A percentile compares a stretch with the other conserved stretches of the same genome.
These are phyloP conservation scores for Cyclostephanos tholiformis DNA, from an alignment of 108 stramenopile genomes.

Conservation along the genomic window DNA sequence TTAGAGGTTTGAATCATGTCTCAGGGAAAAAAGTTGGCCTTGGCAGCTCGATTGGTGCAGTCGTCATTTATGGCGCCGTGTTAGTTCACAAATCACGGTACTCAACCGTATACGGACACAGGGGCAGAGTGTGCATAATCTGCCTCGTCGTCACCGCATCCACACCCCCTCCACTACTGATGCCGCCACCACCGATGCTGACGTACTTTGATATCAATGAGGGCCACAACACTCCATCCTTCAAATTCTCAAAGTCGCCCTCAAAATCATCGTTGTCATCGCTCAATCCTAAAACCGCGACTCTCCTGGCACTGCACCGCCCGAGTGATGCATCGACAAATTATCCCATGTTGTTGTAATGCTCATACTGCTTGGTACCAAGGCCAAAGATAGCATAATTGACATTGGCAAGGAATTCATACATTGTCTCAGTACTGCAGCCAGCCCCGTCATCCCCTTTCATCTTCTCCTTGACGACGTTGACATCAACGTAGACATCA, in stretches of 20 bases:
- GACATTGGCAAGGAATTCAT: slow-evolving; percentile 42
- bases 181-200: slow-evolving; percentile 8
- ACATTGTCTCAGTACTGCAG: background rate
- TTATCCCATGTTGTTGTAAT: slow-evolving; percentile 96
- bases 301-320: slow-evolving; percentile 69
- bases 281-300: slow-evolving; percentile 82
- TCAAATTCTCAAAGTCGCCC: slow-evolving; percentile 97
- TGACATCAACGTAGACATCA: too few relatives aligned
- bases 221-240: slow-evolving; percentile 79
- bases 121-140: slow-evolving; percentile 40
- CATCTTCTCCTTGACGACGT: slow-evolving; percentile 1
- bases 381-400: slow-evolving; percentile 96
- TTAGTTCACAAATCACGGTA: slow-evolving; percentile 28
- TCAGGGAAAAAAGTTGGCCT: background rate
- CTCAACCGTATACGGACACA: slow-evolving; percentile 64
- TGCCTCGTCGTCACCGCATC: slow-evolving; percentile 8
- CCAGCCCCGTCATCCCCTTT: background rate
- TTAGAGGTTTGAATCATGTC: slow-evolving; percentile 71
- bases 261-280: slow-evolving; percentile 97
- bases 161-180: slow-evolving; percentile 6
- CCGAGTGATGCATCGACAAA: slow-evolving; percentile 76
- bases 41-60: background rate
- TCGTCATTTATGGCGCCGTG: background rate
- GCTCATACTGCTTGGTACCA: slow-evolving; percentile 97
- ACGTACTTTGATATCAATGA: slow-evolving; percentile 58